phyloP scores from a whole-genome alignment of 495 filamentous ascomycete species.

The Daldinia loculata region DNA sequence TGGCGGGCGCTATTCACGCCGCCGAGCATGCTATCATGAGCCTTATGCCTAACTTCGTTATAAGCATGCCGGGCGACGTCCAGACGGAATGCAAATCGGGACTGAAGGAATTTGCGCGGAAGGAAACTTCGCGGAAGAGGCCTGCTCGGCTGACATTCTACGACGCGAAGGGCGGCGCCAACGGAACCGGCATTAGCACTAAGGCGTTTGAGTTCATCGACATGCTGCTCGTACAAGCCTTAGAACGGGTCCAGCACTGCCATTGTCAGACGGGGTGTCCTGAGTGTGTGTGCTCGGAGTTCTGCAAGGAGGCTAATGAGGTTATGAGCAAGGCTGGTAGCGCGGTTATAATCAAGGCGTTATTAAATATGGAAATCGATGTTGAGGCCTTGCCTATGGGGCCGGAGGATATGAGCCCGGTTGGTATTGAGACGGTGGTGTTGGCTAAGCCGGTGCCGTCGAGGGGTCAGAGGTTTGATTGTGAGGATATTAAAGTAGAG shows the following conservation, averaged over 20 bases:
- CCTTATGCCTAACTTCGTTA: constrained; percentile 88
- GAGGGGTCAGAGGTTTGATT: constrained; percentile 28
- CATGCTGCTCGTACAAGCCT: constrained; percentile 75
- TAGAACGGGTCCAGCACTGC: constrained; percentile 75
- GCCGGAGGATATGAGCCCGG: constrained; percentile 69
- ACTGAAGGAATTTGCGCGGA: constrained; percentile 78
- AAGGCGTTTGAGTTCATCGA: constrained; percentile 96
- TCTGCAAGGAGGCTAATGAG: constrained; percentile 86
- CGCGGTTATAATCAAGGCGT: constrained; percentile 75
- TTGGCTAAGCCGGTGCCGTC: constrained; percentile 68
- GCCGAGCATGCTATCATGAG: constrained; percentile 90
- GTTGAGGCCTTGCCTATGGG: constrained; percentile 83
- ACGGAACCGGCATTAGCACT: constrained; percentile 82
- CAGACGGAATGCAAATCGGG: constrained; percentile 90
- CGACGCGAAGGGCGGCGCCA: constrained; percentile 87
- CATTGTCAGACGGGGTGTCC: constrained; percentile 81
- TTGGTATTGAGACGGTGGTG: constrained; percentile 86
- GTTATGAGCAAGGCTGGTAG: constrained; percentile 94
- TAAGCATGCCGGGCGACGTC: constrained; percentile 84
- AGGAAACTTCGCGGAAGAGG: constrained; percentile 70
- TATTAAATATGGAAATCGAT: constrained; percentile 80
- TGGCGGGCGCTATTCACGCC: constrained; percentile 91
- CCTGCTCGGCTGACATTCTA: constrained; percentile 94
- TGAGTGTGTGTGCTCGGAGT: constrained; percentile 85
- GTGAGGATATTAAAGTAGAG: constrained; percentile 33